These are phyloP conservation scores for Acer yangbiense DNA, from an alignment of 345 rosid species.

Conservation along the genomic window DNA sequence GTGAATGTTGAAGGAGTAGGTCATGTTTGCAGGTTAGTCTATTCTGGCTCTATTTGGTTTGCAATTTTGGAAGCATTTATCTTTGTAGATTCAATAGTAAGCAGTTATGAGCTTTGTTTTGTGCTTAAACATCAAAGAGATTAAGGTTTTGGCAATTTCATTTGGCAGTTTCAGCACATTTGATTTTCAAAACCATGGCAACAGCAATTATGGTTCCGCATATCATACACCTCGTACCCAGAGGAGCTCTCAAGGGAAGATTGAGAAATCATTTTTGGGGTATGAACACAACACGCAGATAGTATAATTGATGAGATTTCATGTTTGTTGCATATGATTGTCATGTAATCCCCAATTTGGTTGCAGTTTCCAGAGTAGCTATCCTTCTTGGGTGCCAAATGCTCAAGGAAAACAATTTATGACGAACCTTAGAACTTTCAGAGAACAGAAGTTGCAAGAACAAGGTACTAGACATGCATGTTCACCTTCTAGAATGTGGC, in stretches of 20 bases:
- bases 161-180: constrained; percentile 81
- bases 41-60: constrained; percentile 7
- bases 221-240: constrained; percentile 42
- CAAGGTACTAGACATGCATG: constrained; percentile 41
- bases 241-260: constrained; percentile 96
- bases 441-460: constrained; percentile 69
- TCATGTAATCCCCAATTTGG: constrained; percentile 1
- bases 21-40: constrained; percentile 82
- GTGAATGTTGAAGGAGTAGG: constrained; percentile 95
- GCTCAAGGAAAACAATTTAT: constrained; percentile 79
- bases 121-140: background rate
- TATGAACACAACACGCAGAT: constrained; percentile 29
- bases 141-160: background rate
- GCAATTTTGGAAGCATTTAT: background rate
- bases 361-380: constrained; percentile 87
- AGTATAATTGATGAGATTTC: background rate
- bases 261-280: constrained; percentile 99
- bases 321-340: constrained; percentile 1
- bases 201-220: constrained; percentile 83
- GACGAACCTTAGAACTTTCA: constrained; percentile 69
- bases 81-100: background rate
- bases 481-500: constrained; percentile 52
- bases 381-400: constrained; percentile 90
- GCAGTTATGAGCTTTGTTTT: background rate
- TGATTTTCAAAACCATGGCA: constrained; percentile 87